Percentiles rank a stretch among this genome's conserved stretches.
phyloP scores from a whole-genome alignment of 2,329 filamentous ascomycete genomes.

The Colletotrichum limetticola region DNA sequence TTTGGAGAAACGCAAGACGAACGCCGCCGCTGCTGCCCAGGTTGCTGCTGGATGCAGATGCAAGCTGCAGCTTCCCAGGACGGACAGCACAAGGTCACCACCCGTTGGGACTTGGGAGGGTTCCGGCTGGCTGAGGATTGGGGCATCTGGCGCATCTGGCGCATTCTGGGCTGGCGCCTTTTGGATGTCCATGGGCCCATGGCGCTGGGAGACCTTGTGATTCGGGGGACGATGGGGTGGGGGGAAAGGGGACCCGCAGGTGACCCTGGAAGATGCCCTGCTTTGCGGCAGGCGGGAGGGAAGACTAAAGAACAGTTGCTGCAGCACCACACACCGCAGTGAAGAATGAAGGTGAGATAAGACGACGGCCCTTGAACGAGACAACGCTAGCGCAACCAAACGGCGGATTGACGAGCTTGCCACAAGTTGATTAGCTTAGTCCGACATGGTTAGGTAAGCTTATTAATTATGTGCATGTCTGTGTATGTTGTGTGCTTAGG shows the following conservation, averaged over 20 bases:
- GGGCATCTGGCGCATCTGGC: background rate
- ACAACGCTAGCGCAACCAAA: constrained; percentile 5
- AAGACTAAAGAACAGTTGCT: background rate
- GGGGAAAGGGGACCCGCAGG: background rate
- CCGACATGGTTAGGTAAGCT: background rate
- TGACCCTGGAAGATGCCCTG: constrained; percentile 8
- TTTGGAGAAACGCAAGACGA: constrained; percentile 39
- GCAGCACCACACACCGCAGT: background rate
- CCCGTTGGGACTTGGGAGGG: background rate
- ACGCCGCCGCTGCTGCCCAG: constrained; percentile 47
- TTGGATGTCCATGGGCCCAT: background rate
- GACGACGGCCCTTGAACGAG: background rate
- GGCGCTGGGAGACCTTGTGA: constrained; percentile 23
- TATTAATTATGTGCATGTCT: background rate
- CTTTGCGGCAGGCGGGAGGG: background rate
- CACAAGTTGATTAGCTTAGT: background rate
- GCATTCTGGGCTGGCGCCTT: background rate
- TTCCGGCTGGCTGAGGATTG: constrained; percentile 15
- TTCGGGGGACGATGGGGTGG: constrained; percentile 2
- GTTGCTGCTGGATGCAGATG: constrained; percentile 40
- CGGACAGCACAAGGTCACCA: background rate
- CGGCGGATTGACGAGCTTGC: background rate
- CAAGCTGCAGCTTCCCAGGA: constrained; percentile 14
- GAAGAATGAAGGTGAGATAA: constrained; percentile 5
- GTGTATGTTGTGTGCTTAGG: background rate